Percentiles rank a stretch among this genome's conserved stretches.
Conservation (phyloP, 176 grass and related monocot species). For the Avena sativa region DNA sequence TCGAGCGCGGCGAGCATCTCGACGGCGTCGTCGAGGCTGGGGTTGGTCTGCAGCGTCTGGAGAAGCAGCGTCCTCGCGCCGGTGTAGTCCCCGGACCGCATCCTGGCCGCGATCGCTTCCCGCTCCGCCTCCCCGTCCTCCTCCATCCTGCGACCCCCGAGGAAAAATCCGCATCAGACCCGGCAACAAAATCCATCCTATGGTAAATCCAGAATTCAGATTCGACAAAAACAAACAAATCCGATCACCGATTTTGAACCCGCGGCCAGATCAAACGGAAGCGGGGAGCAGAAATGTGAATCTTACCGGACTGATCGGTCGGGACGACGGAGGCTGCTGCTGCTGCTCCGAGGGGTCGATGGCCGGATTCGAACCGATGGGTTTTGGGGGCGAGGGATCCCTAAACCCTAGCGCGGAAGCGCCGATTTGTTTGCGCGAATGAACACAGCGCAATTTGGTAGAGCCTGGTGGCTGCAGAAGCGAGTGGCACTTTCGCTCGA, state of each 20-base stretch:
- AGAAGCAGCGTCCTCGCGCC: slow-evolving; percentile 64
- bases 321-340: not conserved
- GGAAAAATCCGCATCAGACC: not conserved
- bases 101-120: slow-evolving; percentile 50
- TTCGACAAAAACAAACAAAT: too few species aligned
- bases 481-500: too few species aligned
- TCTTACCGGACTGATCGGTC: slow-evolving; percentile 31
- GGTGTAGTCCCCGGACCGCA: slow-evolving; percentile 56
- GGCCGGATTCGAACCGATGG: not conserved
- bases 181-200: too few species aligned
- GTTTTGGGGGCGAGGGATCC: not conserved
- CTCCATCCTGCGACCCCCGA: slow-evolving; percentile 22
- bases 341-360: not conserved
- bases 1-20: slow-evolving; percentile 73
- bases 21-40: slow-evolving; percentile 51
- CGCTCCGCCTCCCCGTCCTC: slow-evolving; percentile 33
- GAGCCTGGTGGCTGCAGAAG: too few species aligned
- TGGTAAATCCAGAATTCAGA: too few species aligned
- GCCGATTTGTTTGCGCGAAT: slow-evolving; percentile 8
- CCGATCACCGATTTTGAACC: too few species aligned
- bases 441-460: not conserved
- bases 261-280: not conserved
- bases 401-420: slow-evolving; percentile 34
- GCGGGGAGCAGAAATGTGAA: not conserved
- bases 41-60: slow-evolving; percentile 64